phyloP scores from a whole-genome alignment of 352 stramenopile genomes.

The Phytopythium delawarense region DNA sequence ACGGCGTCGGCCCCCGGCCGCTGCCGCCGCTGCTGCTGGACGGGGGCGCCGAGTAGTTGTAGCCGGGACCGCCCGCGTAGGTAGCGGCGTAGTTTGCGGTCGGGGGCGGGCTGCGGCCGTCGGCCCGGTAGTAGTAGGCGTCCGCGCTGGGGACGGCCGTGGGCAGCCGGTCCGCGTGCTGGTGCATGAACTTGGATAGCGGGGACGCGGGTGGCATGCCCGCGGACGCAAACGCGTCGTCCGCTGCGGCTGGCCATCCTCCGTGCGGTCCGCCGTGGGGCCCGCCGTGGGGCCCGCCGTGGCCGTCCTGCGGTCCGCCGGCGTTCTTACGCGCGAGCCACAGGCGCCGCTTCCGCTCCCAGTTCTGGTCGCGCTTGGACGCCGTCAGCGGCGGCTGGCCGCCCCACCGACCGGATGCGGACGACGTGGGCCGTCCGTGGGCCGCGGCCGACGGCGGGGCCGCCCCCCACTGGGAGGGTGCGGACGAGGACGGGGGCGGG shows the following conservation, averaged over 20 bases:
- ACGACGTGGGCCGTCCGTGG: neutral
- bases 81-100: no score
- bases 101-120: no score
- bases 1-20: neutral
- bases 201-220: constrained; percentile 40
- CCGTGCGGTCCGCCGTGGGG: no score
- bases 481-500: constrained; percentile 8
- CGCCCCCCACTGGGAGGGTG: no score
- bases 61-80: no score
- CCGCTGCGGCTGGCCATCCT: neutral
- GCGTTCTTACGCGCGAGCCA: constrained; percentile 61
- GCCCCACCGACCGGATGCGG: constrained; percentile 11
- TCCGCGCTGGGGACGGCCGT: neutral
- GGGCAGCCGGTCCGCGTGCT: constrained; percentile 28
- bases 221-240: constrained; percentile 7
- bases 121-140: neutral
- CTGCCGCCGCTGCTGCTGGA: neutral
- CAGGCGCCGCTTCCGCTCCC: constrained; percentile 68
- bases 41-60: no score
- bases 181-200: constrained; percentile 69
- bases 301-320: no score
- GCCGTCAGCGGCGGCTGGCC: constrained; percentile 64
- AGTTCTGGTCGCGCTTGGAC: constrained; percentile 79
- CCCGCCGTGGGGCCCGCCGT: no score
- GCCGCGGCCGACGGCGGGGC: constrained; percentile 1